Percentiles rank a stretch among this genome's conserved stretches.
Conservation (phyloP, 306 rosid species). For the Vachellia collinsii region DNA sequence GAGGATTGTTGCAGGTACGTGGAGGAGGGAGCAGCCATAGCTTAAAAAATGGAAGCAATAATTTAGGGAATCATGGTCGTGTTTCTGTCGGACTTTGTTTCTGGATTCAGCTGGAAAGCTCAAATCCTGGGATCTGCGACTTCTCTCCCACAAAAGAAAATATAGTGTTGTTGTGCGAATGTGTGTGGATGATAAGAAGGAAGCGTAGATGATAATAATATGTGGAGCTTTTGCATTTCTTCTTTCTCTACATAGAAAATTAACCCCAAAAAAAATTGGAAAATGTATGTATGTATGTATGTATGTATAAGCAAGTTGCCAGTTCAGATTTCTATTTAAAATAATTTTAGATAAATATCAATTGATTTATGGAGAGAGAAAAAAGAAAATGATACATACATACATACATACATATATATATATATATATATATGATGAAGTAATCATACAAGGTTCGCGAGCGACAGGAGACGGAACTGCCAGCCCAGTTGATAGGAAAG, state of each 20-base stretch:
- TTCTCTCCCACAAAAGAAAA: background rate
- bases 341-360: background rate
- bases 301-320: background rate
- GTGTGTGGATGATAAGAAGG: slow-evolving; percentile 42
- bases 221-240: background rate
- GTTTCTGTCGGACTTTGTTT: slow-evolving; percentile 18
- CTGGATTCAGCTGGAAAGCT: slow-evolving; percentile 9
- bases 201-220: slow-evolving; percentile 30
- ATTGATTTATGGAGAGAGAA: background rate
- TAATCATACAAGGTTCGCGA: background rate
- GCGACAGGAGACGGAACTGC: background rate
- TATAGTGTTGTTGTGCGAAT: no score
- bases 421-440: no score
- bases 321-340: background rate
- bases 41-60: slow-evolving; percentile 13
- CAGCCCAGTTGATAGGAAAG: background rate
- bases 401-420: no score
- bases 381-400: background rate
- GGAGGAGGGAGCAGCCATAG: slow-evolving; percentile 32
- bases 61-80: slow-evolving; percentile 13
- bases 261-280: no score
- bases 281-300: background rate
- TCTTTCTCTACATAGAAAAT: background rate
- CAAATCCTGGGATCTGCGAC: background rate
- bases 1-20: background rate